Base-by-base conservation (phyloP, 352 stramenopile species). In the Phytopythium aichiense region DNA sequence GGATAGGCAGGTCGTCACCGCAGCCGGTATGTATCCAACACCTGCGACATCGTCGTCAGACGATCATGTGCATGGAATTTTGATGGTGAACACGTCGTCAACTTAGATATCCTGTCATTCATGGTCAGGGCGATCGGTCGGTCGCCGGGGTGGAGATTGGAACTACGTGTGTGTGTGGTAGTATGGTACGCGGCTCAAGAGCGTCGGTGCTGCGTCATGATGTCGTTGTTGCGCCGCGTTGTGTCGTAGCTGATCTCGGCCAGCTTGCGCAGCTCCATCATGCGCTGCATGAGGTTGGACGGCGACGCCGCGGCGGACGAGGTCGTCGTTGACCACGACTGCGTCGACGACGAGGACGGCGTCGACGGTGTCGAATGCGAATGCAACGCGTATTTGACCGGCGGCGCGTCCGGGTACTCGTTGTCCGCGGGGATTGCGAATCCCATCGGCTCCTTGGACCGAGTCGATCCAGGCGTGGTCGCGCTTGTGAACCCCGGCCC, bases 231-330 rank as follows among this genome's bases (percentile, higher is more conserved):
- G 46, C 64, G 65, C 55, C 66, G 65, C 12, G 65, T 69, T 33
- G 68, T 70, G 61, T 75, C 63, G 61, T 75, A 75, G 38, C 60
- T 75, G 42, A 59, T 67, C 50, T 72, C 65, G 28, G 65, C 65
- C 37, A 67, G 42, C 30, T 58, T 56, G 58, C 69, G 68, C 25
- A 75, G 65, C 54, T 74, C 68, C 49, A 64, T 18, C 64, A 74
- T 74, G 37, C 64, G 60, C 15, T 60, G 53, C 33, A 72, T 56
- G 56, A 74, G 60, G 55, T 65, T 58, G 11, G 54, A 48, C 48
- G 64, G 35, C 45, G 56, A 31, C 40, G 18, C 20, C 23, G 50
- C 11, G 1, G 57, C 51, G n/a, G 42, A 38, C 23, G 60, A 56
- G 18, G 60, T 12, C 20, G 42, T 56, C 13, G 53, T 23, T 7